These are phyloP conservation scores for Margaritispora aquatica DNA, from an alignment of 495 filamentous ascomycete genomes.

Conservation along the genomic window DNA sequence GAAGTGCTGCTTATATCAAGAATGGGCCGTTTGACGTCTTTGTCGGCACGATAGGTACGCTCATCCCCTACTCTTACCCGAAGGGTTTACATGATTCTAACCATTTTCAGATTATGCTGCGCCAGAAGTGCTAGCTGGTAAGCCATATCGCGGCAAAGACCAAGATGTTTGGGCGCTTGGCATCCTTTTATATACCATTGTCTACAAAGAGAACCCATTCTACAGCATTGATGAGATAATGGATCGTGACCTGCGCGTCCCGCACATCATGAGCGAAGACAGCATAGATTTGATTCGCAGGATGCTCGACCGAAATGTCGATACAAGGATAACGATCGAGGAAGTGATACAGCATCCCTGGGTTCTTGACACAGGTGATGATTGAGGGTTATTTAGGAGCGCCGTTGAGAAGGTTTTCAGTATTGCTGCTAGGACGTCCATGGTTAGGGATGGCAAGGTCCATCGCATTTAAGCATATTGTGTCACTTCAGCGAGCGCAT, in stretches of 20 bases:
- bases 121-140: conserved; percentile 91
- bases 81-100: conserved; percentile 5
- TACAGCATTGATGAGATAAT: conserved; percentile 99
- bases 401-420: background rate
- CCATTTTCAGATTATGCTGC: conserved; percentile 79
- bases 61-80: too few relatives aligned
- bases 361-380: conserved; percentile 26
- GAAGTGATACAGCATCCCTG: conserved; percentile 83
- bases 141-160: conserved; percentile 89
- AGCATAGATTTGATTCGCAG: conserved; percentile 82
- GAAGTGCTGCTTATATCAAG: conserved; percentile 96
- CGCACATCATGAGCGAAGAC: conserved; percentile 83
- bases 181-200: conserved; percentile 94
- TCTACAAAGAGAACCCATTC: conserved; percentile 99
- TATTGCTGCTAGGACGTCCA: background rate
- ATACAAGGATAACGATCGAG: conserved; percentile 71
- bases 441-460: background rate
- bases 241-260: conserved; percentile 89
- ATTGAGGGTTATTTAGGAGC: conserved; percentile 15
- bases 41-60: conserved; percentile 93
- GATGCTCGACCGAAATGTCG: conserved; percentile 90
- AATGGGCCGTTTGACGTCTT: conserved; percentile 98
- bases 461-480: background rate
- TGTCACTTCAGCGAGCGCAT: background rate
- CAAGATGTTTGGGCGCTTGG: conserved; percentile 99